These are phyloP conservation scores for Fusarium illudens DNA, from an alignment of 2,329 filamentous ascomycete species.

Conservation along the genomic window DNA sequence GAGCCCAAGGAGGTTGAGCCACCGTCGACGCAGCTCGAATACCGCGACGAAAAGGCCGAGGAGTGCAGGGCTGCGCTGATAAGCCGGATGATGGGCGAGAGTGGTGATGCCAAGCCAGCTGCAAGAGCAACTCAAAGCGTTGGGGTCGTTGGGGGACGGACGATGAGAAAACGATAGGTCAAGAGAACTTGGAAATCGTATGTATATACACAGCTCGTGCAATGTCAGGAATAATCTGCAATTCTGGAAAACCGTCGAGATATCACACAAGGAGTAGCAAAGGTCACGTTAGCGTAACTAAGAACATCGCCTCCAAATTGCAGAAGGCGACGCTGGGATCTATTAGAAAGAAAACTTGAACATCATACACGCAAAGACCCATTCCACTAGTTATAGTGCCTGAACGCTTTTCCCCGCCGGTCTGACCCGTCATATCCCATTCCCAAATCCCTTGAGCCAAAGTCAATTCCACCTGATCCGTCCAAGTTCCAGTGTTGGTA, in stretches of 20 bases:
- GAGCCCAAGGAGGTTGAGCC: slow-evolving; percentile 46
- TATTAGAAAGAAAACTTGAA: neutral
- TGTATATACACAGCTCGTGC: neutral
- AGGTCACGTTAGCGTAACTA: neutral
- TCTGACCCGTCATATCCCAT: neutral
- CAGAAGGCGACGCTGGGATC: neutral
- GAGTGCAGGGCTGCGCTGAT: slow-evolving; percentile 55
- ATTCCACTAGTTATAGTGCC: slow-evolving; percentile 8
- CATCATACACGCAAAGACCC: neutral
- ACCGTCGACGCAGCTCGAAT: slow-evolving; percentile 62
- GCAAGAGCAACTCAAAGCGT: slow-evolving; percentile 3
- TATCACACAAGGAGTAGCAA: neutral
- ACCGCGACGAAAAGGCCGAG: slow-evolving; percentile 60
- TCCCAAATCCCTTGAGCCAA: slow-evolving; percentile 6
- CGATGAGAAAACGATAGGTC: slow-evolving; percentile 36
- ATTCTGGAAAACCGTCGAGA: slow-evolving; percentile 2
- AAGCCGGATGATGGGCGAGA: slow-evolving; percentile 52
- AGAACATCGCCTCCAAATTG: neutral
- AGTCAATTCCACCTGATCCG: slow-evolving; percentile 19
- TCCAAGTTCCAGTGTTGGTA: slow-evolving; percentile 39
- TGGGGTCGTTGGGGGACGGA: slow-evolving; percentile 23
- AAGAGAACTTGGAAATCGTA: neutral
- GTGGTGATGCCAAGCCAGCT: slow-evolving; percentile 25
- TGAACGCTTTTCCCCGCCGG: slow-evolving; percentile 13
- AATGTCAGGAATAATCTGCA: slow-evolving; percentile 1